Conservation (phyloP, 129 eudicot genomes). For the Chrysanthemum lavandulifolium region DNA sequence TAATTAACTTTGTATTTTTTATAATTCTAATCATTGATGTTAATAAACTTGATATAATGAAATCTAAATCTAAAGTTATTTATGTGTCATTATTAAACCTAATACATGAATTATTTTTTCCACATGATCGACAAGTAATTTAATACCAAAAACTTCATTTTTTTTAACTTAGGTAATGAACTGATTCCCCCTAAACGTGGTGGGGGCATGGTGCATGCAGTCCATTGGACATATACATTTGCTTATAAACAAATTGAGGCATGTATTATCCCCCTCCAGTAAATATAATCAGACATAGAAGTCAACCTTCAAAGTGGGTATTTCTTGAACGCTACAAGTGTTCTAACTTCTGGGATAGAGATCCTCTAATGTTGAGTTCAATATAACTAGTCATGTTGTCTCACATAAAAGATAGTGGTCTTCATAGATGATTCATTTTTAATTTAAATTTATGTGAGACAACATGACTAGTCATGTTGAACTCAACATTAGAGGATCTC, state of each 20-base stretch:
- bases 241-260: not conserved
- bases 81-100: not conserved
- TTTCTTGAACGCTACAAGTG: too few relatives aligned
- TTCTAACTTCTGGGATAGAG: too few relatives aligned
- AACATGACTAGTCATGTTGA: too few relatives aligned
- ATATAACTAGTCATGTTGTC: too few relatives aligned
- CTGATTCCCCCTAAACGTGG: not conserved
- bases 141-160: not conserved
- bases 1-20: too few relatives aligned
- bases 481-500: too few relatives aligned
- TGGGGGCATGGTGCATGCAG: conserved; percentile 7
- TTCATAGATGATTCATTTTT: too few relatives aligned
- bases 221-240: not conserved
- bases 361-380: too few relatives aligned
- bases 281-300: not conserved
- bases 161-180: not conserved
- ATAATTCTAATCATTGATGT: too few relatives aligned
- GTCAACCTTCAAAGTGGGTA: not conserved
- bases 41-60: too few relatives aligned
- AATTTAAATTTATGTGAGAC: too few relatives aligned
- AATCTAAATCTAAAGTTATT: not conserved
- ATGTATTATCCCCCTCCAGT: not conserved
- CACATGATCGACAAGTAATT: not conserved
- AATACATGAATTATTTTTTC: not conserved
- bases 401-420: too few relatives aligned